Base-by-base conservation (phyloP, 1,284 basidiomycete species). In the Moesziomyces sp. region DNA sequence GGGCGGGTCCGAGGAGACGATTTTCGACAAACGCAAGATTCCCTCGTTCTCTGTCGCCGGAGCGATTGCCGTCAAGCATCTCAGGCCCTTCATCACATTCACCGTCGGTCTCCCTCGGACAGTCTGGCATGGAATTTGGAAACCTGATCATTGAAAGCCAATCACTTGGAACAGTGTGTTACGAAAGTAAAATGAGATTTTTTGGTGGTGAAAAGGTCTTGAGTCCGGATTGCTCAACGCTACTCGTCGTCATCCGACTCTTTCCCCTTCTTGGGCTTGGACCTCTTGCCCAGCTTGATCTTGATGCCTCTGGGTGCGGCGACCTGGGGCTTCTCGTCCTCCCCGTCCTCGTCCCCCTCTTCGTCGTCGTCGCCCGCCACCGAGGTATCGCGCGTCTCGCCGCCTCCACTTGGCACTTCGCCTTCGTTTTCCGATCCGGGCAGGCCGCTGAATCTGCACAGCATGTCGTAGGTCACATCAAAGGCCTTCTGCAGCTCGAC, bases 401-500 rank as follows among this genome's bases (percentile, higher is more conserved):
- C 18, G 38, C 38, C 53, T 42, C 43, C 60, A 23, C 45, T 56
- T 1, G 46, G 46, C 5, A 50, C 42, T 47, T 71, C 63, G 19
- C 63, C 67, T 43, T 78, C 76, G 51, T 73, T 73, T 46, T 75
- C 73, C 5, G 60, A 58, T 0, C 78, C 74, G 3, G 80, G 79
- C 51, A 81, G 52, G 6, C 73, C 80, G 18, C 71, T 73, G 23
- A 62, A 58, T 0, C 65, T 46, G 50, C 77, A 76, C 24, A 78
- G 51, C 58, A 74, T 59, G 19, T 76, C 78, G 54, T 77, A 81
- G n/a, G 66, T 76, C 24, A 59, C 58, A 35, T 83, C 78, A 49
- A 83, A 83, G 8, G 77, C 79, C 46, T 70, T 76, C 54, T 82
- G 76, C 46, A 84, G 64, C 72, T 80, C 82, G 28, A 76, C 71